Conservation (phyloP, 1,284 basidiomycete species). For the Cutaneotrichosporon spelunceum region DNA sequence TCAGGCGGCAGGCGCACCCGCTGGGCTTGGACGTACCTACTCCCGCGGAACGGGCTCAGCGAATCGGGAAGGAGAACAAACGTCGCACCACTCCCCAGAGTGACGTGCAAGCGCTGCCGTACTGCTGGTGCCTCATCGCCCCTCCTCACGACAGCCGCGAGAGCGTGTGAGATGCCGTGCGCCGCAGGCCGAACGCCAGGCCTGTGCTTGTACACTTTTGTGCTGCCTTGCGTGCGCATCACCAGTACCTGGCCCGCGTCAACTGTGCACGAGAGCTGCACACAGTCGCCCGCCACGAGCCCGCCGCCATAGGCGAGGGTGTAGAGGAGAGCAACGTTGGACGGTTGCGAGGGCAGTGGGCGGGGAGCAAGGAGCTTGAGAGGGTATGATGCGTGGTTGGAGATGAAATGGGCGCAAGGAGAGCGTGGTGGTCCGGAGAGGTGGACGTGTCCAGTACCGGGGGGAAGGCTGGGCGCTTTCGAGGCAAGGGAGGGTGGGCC, state of each 20-base stretch:
- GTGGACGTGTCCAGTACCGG: constrained; percentile 40
- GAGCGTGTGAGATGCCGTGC: constrained; percentile 12
- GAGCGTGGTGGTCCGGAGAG: constrained; percentile 20
- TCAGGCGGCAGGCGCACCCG: constrained; percentile 55
- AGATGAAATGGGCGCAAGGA: constrained; percentile 60
- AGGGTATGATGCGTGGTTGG: constrained; percentile 79
- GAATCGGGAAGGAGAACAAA: constrained; percentile 84
- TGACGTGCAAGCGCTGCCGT: constrained; percentile 57
- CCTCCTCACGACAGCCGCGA: background rate
- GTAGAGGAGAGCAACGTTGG: constrained; percentile 66
- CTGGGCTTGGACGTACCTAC: constrained; percentile 77
- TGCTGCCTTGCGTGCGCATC: constrained; percentile 66
- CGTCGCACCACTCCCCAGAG: constrained; percentile 57
- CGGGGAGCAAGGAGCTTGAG: constrained; percentile 80
- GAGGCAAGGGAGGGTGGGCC: background rate
- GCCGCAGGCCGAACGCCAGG: constrained; percentile 52
- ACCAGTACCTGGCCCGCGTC: constrained; percentile 48
- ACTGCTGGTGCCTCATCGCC: background rate
- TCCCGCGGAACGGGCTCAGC: constrained; percentile 82
- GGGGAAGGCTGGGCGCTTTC: constrained; percentile 9
- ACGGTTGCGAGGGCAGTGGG: constrained; percentile 47
- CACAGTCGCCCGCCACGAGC: constrained; percentile 79
- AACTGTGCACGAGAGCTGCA: constrained; percentile 65
- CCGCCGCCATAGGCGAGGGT: constrained; percentile 89
- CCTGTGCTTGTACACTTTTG: constrained; percentile 84